phyloP scores from a whole-genome alignment of 306 rosid genomes.

The Calophaca sinica region DNA sequence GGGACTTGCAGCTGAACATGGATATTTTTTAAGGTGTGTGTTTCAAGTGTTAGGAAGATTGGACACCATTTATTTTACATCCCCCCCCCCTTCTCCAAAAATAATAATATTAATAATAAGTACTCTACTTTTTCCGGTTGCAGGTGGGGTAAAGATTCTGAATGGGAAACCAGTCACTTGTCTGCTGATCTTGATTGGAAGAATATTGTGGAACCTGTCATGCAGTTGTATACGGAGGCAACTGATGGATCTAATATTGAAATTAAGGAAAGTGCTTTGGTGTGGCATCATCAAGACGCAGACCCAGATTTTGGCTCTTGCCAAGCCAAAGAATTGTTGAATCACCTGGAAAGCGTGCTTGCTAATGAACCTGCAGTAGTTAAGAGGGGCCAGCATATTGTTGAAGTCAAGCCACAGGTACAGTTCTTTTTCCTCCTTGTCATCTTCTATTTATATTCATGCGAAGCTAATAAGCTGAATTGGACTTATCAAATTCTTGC shows the following conservation, averaged over 20 bases:
- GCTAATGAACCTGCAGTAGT: conserved; percentile 78
- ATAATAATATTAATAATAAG: not conserved
- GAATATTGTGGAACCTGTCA: conserved; percentile 73
- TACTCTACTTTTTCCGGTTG: conserved; percentile 20
- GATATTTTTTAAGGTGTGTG: conserved; percentile 76
- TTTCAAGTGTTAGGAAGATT: conserved; percentile 2
- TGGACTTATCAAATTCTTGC: not conserved
- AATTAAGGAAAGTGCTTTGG: conserved; percentile 73
- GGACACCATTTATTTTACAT: not conserved
- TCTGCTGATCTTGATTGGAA: conserved; percentile 76
- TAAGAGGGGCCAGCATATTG: conserved; percentile 71
- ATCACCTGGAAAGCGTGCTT: conserved; percentile 74
- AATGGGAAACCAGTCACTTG: conserved; percentile 70
- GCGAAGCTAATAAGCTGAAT: conserved; percentile 12
- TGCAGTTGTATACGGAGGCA: conserved; percentile 71
- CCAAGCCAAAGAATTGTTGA: conserved; percentile 75
- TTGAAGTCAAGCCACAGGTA: conserved; percentile 89
- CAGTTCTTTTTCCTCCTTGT: not conserved
- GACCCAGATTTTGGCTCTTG: conserved; percentile 85
- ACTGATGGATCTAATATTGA: conserved; percentile 85
- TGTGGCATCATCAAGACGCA: conserved; percentile 89
- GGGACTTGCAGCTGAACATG: conserved; percentile 91
- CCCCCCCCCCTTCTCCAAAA: not conserved
- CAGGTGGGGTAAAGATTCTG: conserved; percentile 66
- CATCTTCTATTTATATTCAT: no score